Evolutionary conservation across 1,139 yeast species (phyloP), one percentile per base, ranked within the genome.

Genomic region (Sugiyamaella neomexicana): DNA sequence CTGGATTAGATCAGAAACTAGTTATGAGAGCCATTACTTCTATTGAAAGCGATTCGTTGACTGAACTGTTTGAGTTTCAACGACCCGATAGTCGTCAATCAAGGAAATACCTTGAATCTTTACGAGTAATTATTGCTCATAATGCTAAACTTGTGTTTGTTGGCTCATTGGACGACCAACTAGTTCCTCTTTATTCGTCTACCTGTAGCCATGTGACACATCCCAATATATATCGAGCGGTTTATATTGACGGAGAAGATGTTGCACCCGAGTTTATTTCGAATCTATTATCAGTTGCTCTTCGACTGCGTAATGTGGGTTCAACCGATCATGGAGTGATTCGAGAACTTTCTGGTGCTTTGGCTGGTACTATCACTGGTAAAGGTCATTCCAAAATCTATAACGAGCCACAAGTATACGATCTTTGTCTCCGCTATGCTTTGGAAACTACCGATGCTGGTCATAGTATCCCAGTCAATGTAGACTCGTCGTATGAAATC

Each of bases 371-470:
- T 2, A 74, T 93, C 54, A 91, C 97, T 0, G 96, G 97, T 2
- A 93, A 95, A 13, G 98, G 98, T 0, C 98, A 93, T 69, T 90
- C 97, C 0, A 85, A 81, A 60, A 83, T 93, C 46, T 93, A 93
- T 69, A 87, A 87, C 65, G 96, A 89, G 62, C 83, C 85, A 4
- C 80, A 83, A 56, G 98, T 93, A 0, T 93, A 93, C 67, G 90
- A 85, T 61, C 68, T 89, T 60, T 96, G 95, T 0, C 66, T 91
- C 51, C 80, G 82, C 57, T 86, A 87, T 67, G 80, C 88, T 1
- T 71, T 91, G 34, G 91, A 87, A 63, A 89, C 97, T 0, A 82
- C 85, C 37, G 86, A 83, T 58, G 69, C 81, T n/a, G 61, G 65
- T n/a, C 58, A 58, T 37, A 60, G 52, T 7, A 40, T 49, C 32